Percentiles rank a stretch among this genome's conserved stretches.
These are phyloP conservation scores for Ophiostoma triangulosporum DNA, from an alignment of 2,329 filamentous ascomycete genomes.

Conservation along the genomic window DNA sequence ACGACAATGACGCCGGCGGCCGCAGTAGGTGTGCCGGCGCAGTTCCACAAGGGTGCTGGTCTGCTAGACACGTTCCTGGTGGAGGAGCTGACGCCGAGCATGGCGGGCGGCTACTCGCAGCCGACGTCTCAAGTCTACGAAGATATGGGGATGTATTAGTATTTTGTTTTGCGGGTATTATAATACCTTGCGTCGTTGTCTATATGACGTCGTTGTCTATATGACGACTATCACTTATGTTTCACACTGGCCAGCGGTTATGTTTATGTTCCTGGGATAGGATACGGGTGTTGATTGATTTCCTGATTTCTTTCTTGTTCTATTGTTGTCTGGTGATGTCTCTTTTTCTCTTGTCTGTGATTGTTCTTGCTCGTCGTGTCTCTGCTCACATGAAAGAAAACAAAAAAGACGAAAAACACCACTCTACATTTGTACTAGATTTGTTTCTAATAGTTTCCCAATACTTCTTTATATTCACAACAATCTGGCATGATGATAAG, in stretches of 20 bases:
- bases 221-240: too few relatives aligned
- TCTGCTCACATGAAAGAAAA: too few relatives aligned
- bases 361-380: not conserved
- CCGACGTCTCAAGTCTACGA: conserved; percentile 35
- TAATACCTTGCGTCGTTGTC: not conserved
- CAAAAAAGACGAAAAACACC: too few relatives aligned
- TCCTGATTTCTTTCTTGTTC: conserved; percentile 24
- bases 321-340: not conserved
- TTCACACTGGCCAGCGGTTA: too few relatives aligned
- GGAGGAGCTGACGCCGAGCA: conserved; percentile 32
- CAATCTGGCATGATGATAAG: too few relatives aligned
- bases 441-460: too few relatives aligned
- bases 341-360: not conserved
- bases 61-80: conserved; percentile 35
- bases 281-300: not conserved
- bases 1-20: not conserved
- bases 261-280: not conserved
- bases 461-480: too few relatives aligned
- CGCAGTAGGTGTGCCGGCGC: conserved; percentile 4
- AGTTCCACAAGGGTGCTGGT: not conserved
- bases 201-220: too few relatives aligned
- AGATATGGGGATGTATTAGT: conserved; percentile 28
- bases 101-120: conserved; percentile 38
- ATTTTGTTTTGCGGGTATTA: not conserved
- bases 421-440: too few relatives aligned